A percentile compares a stretch with the other conserved stretches of the same genome.
phyloP scores from a whole-genome alignment of 768 basidiomycete genomes.

The Omphalotus guepiniiformis region DNA sequence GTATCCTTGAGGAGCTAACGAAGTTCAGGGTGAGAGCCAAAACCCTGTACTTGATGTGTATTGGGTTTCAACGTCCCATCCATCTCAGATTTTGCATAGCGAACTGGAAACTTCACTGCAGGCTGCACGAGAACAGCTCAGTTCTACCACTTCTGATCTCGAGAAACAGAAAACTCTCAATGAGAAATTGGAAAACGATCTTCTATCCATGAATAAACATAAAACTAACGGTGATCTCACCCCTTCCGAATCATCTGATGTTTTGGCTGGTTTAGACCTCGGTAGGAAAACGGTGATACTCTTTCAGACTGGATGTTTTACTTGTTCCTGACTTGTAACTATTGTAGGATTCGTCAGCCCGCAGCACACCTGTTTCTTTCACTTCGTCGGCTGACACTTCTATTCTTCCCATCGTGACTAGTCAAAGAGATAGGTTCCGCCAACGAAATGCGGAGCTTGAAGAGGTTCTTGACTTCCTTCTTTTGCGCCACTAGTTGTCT shows the following conservation, averaged over 20 bases:
- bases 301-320: conserved; percentile 1
- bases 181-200: conserved; percentile 88
- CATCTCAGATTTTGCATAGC: conserved; percentile 66
- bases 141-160: conserved; percentile 57
- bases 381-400: conserved; percentile 81
- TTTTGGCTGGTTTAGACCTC: conserved; percentile 70
- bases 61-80: neutral
- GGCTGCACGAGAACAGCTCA: conserved; percentile 53
- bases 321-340: neutral
- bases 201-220: conserved; percentile 74
- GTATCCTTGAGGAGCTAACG: conserved; percentile 88
- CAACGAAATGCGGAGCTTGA: conserved; percentile 96
- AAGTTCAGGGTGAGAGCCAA: conserved; percentile 66
- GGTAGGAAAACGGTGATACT: conserved; percentile 50
- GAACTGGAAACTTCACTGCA: conserved; percentile 74
- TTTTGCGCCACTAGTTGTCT: neutral
- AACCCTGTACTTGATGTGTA: neutral
- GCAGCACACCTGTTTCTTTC: conserved; percentile 67
- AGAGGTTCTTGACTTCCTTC: conserved; percentile 59
- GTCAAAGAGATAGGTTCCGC: conserved; percentile 95
- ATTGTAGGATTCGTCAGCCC: conserved; percentile 30
- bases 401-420: conserved; percentile 97
- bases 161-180: conserved; percentile 77
- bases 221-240: conserved; percentile 31
- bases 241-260: conserved; percentile 39